Evolutionary conservation across 768 basidiomycete species (phyloP), one percentile per base, ranked within the genome.

Genomic region (Lactarius akahatsu): DNA sequence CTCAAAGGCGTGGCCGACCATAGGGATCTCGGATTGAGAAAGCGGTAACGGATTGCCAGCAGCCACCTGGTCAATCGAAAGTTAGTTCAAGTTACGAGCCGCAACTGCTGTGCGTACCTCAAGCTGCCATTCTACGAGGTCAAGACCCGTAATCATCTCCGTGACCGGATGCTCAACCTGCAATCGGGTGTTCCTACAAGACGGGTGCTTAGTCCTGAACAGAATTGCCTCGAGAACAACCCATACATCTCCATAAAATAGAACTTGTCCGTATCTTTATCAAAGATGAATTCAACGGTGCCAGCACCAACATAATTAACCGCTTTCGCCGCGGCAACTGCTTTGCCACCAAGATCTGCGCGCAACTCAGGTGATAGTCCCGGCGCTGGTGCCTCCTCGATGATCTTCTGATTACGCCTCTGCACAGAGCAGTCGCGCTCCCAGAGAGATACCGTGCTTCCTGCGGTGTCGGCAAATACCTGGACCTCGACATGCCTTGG

Each of bases 281-380:
- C 95, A 70, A 96, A 94, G 69, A 98, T 96, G 72, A 98, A 97
- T 74, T 98, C 95, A n/a, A 96, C 92, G 0, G 93, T 95, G 4
- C 93, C 93, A 11, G 94, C 94, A 38, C 94, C 94, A 38, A 92
- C 88, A 73, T 98, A 98, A 66, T 88, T 83, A 57, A 98, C 95
- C 4, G 96, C 95, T 73, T 83, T 86, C 6, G 95, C 94, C n/a
- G 96, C 95, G 57, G 91, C 92, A 28, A 96, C 84, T 3, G 96
- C 95, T 76, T 95, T 96, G 41, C 83, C 83, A 58, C 92, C 88
- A 66, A 98, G 78, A 71, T 94, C 90, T 36, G 85, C 86, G 36
- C 95, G 83, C 55, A 96, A 81, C 63, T 92, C 91, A 1, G 85
- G 79, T 2, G 88, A 86, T 54, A 98, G 78, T 2, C 94, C 92